Evolutionary conservation across 106 monocot genomes (phyloP).

Genomic region (Gastrodia elata): DNA sequence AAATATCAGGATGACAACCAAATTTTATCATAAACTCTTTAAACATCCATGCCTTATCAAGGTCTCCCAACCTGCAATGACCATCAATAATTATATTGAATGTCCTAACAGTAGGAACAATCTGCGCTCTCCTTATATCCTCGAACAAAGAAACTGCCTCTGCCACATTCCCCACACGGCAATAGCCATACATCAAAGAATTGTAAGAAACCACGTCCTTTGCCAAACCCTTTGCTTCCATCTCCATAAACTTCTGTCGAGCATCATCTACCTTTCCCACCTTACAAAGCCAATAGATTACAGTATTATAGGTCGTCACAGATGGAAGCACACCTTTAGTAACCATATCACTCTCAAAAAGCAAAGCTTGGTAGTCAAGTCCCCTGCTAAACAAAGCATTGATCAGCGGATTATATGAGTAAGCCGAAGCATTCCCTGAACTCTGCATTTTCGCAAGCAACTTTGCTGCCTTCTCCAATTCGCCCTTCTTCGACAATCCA

Average conservation of each 20-base stretch:
- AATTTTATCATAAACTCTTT: slow-evolving; percentile 58
- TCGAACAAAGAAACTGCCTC: slow-evolving; percentile 51
- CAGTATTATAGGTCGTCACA: slow-evolving; percentile 54
- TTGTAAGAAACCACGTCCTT: slow-evolving; percentile 66
- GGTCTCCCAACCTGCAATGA: slow-evolving; percentile 45
- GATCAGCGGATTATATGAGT: slow-evolving; percentile 67
- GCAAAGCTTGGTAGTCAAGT: slow-evolving; percentile 29
- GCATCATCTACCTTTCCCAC: slow-evolving; percentile 40
- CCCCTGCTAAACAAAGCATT: slow-evolving; percentile 47
- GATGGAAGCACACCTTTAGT: slow-evolving; percentile 34
- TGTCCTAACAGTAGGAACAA: slow-evolving; percentile 44
- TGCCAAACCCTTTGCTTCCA: slow-evolving; percentile 39
- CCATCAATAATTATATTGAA: slow-evolving; percentile 78
- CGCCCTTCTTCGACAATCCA: slow-evolving; percentile 60
- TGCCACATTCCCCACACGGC: slow-evolving; percentile 37
- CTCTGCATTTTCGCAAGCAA: slow-evolving; percentile 50
- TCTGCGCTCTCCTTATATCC: slow-evolving; percentile 23
- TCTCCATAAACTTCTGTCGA: slow-evolving; percentile 54
- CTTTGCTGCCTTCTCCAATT: slow-evolving; percentile 47
- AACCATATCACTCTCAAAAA: slow-evolving; percentile 52
- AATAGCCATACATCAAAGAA: slow-evolving; percentile 80
- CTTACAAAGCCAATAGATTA: slow-evolving; percentile 67
- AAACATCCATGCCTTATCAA: slow-evolving; percentile 44
- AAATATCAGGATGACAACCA: slow-evolving; percentile 55
- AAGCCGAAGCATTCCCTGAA: slow-evolving; percentile 34